phyloP scores from a whole-genome alignment of 2,329 filamentous ascomycete genomes.

The Hypomyces rosellus region DNA sequence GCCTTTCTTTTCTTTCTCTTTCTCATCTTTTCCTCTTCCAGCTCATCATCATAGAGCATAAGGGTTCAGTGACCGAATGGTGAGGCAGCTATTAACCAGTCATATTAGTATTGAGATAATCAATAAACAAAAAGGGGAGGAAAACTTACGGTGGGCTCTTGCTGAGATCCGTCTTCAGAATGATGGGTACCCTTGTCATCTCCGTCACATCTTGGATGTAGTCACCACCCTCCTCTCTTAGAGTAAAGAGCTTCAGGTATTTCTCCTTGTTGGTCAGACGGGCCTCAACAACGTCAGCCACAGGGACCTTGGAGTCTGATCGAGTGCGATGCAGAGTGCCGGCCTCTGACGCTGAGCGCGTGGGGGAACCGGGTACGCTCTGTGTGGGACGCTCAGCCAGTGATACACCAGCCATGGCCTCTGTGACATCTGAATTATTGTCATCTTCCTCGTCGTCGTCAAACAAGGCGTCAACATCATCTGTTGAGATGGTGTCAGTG shows the following conservation, averaged over 20 bases:
- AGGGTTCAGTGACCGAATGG: slow-evolving; percentile 77
- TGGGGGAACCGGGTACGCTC: slow-evolving; percentile 88
- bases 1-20: neutral
- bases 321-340: slow-evolving; percentile 77
- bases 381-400: slow-evolving; percentile 85
- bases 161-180: slow-evolving; percentile 93
- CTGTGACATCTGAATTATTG: slow-evolving; percentile 80
- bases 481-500: slow-evolving; percentile 86
- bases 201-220: slow-evolving; percentile 98
- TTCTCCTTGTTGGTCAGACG: slow-evolving; percentile 92
- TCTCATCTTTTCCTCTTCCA: neutral
- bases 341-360: slow-evolving; percentile 62
- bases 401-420: slow-evolving; percentile 85
- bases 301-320: slow-evolving; percentile 86
- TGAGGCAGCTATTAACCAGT: slow-evolving; percentile 56
- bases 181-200: slow-evolving; percentile 96
- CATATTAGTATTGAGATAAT: slow-evolving; percentile 18
- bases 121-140: neutral
- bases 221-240: slow-evolving; percentile 87
- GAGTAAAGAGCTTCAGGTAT: slow-evolving; percentile 81
- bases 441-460: slow-evolving; percentile 82
- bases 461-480: slow-evolving; percentile 92
- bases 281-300: slow-evolving; percentile 66
- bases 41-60: slow-evolving; percentile 50
- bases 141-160: slow-evolving; percentile 97